Percentiles rank a stretch among this genome's conserved stretches.
Evolutionary conservation across 2,329 filamentous ascomycete species (phyloP).

Genomic region (Thelonectria olida): DNA sequence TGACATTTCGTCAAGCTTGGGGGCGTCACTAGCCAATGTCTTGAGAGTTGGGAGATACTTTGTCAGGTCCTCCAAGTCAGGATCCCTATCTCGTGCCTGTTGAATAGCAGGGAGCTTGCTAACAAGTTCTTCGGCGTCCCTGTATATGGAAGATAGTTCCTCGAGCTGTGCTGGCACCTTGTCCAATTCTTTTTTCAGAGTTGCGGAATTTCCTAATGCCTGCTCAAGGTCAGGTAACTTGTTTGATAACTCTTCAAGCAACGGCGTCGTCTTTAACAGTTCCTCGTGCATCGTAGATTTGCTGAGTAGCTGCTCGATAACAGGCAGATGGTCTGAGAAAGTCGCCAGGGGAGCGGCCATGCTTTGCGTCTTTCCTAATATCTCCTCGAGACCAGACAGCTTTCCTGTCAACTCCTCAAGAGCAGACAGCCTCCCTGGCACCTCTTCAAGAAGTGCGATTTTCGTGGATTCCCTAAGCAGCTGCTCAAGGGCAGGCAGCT

Average conservation of each 20-base stretch:
- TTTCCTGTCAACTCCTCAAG: background rate
- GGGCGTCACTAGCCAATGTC: background rate
- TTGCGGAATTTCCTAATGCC: background rate
- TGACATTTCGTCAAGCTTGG: background rate
- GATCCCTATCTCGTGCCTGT: background rate
- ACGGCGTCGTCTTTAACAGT: too few species aligned
- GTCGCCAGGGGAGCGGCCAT: too few species aligned
- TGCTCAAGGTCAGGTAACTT: background rate
- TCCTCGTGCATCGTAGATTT: background rate
- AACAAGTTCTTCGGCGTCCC: background rate
- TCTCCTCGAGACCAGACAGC: background rate
- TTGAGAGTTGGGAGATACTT: background rate
- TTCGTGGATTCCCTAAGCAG: background rate
- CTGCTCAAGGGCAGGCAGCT: too few species aligned
- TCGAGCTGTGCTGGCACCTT: background rate
- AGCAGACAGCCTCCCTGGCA: background rate
- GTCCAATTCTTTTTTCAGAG: background rate
- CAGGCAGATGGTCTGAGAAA: background rate
- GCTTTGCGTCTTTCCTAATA: too few species aligned
- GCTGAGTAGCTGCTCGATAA: background rate
- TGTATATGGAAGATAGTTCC: background rate
- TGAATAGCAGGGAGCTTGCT: background rate
- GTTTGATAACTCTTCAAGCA: too few species aligned
- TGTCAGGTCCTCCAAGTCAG: background rate
- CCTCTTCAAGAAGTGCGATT: background rate